Conservation (phyloP, 2,329 filamentous ascomycete genomes). For the Colletotrichum sublineola region DNA sequence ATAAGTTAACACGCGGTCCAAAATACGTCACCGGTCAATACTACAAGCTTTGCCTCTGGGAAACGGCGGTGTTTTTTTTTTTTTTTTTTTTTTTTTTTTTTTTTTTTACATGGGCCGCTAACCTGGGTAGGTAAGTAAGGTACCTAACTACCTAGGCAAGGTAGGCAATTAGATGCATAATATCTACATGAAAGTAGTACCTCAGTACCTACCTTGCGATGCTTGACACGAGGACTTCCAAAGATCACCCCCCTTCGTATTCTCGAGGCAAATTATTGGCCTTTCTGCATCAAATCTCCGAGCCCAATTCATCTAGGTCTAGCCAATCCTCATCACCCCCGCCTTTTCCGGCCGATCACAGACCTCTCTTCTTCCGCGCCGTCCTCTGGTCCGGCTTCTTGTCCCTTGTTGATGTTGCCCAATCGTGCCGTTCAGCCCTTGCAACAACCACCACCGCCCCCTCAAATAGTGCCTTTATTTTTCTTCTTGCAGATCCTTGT, state of each 20-base stretch:
- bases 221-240: neutral
- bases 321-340: constrained; percentile 26
- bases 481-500: neutral
- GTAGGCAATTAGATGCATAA: neutral
- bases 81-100: too few species aligned
- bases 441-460: neutral
- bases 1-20: too few species aligned
- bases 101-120: too few species aligned
- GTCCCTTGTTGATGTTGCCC: neutral
- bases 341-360: constrained; percentile 20
- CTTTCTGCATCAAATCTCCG: constrained; percentile 38
- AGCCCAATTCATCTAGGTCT: constrained; percentile 11
- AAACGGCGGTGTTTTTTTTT: too few species aligned
- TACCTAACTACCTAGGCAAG: neutral
- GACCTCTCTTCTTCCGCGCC: neutral
- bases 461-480: neutral
- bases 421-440: constrained; percentile 7
- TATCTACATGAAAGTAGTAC: neutral
- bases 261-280: constrained; percentile 32
- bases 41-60: too few species aligned
- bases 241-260: constrained; percentile 10
- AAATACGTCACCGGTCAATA: too few species aligned
- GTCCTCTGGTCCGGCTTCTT: constrained; percentile 1
- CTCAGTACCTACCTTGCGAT: neutral
- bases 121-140: too few species aligned